These are phyloP conservation scores for Sisymbrium altissimum DNA, from an alignment of 345 rosid species.

Conservation along the genomic window DNA sequence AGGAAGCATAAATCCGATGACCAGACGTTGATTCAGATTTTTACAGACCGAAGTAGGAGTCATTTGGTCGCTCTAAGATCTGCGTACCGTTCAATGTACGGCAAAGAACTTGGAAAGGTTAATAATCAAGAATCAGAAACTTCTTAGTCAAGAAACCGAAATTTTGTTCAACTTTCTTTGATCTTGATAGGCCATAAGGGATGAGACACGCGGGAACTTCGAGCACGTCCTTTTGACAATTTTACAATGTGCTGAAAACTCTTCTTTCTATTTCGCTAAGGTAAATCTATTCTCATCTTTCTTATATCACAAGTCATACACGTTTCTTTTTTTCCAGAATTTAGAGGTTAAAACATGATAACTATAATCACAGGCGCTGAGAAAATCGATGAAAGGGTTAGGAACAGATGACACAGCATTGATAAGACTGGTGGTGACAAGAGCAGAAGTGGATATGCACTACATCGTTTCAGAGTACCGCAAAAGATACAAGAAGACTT, in stretches of 20 bases:
- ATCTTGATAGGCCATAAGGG: conserved; percentile 46
- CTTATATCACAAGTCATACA: background rate
- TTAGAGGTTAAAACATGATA: background rate
- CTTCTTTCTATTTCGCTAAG: conserved; percentile 54
- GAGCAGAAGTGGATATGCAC: conserved; percentile 60
- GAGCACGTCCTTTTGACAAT: conserved; percentile 50
- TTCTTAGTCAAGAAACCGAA: background rate
- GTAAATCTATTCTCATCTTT: conserved; percentile 20
- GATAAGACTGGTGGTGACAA: conserved; percentile 53
- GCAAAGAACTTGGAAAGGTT: conserved; percentile 50
- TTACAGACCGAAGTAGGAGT: conserved; percentile 58
- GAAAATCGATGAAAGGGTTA: conserved; percentile 61
- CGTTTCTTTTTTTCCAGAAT: background rate
- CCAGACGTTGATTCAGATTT: conserved; percentile 42
- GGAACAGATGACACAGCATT: conserved; percentile 56
- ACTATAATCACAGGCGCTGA: conserved; percentile 37
- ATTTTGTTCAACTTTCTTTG: background rate
- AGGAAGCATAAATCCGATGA: conserved; percentile 45
- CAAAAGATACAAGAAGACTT: conserved; percentile 46
- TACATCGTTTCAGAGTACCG: conserved; percentile 43
- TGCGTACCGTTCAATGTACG: conserved; percentile 37
- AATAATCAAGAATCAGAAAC: conserved; percentile 9
- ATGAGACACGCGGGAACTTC: conserved; percentile 49
- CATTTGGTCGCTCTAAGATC: conserved; percentile 49
- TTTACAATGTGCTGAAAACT: conserved; percentile 52